phyloP scores from a whole-genome alignment of 2,329 filamentous ascomycete species.

The Sporothrix dimorphospora region DNA sequence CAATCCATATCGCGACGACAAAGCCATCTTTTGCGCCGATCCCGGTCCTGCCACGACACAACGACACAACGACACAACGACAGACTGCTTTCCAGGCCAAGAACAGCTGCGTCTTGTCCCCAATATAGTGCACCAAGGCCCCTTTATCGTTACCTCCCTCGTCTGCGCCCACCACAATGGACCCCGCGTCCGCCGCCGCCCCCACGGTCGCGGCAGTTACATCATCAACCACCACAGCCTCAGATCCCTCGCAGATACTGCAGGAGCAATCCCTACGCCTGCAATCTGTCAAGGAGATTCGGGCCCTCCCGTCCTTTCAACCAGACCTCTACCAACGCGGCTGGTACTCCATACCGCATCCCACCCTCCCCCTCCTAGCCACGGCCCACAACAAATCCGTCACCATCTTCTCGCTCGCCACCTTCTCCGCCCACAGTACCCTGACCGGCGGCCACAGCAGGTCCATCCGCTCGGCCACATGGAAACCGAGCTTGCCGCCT shows the following conservation, averaged over 20 bases:
- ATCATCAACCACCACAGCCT: slow-evolving; percentile 13
- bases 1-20: slow-evolving; percentile 5
- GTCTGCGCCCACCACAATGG: slow-evolving; percentile 6
- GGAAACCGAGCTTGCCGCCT: slow-evolving; percentile 73
- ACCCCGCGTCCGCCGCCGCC: slow-evolving; percentile 20
- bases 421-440: slow-evolving; percentile 75
- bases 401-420: slow-evolving; percentile 84
- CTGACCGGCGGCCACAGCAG: slow-evolving; percentile 89
- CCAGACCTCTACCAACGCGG: slow-evolving; percentile 70
- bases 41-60: neutral
- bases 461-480: slow-evolving; percentile 81
- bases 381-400: slow-evolving; percentile 87
- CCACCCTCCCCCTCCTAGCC: slow-evolving; percentile 82
- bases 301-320: slow-evolving; percentile 54
- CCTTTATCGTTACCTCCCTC: neutral
- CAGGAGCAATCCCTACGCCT: neutral
- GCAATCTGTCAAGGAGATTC: slow-evolving; percentile 38
- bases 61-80: neutral
- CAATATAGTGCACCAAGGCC: neutral
- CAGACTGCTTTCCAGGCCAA: neutral
- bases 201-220: slow-evolving; percentile 15
- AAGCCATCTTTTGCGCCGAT: slow-evolving; percentile 15
- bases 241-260: neutral
- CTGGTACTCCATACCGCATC: slow-evolving; percentile 86
- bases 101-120: neutral